Evolutionary conservation across 2,329 filamentous ascomycete genomes (phyloP).

Genomic region (Keithomyces neogunnii): DNA sequence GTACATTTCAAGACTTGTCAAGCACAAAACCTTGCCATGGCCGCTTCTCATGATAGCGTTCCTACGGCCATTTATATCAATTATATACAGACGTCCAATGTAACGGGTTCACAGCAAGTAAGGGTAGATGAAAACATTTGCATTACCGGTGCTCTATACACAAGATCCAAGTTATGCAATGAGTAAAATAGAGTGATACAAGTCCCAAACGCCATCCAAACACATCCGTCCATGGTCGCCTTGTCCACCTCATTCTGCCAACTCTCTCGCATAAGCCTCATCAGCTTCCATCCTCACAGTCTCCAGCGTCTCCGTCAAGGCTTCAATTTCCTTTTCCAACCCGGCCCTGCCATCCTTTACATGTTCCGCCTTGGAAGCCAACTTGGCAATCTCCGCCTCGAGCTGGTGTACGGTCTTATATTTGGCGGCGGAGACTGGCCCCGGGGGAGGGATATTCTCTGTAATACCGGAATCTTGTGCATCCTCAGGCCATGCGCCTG

Average conservation of each 20-base stretch:
- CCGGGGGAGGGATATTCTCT: conserved; percentile 9
- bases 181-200: no score
- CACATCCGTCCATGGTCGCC: neutral
- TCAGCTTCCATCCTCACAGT: conserved; percentile 35
- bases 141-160: no score
- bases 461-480: conserved; percentile 3
- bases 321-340: conserved; percentile 27
- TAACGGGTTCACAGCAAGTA: no score
- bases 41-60: no score
- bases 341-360: conserved; percentile 14
- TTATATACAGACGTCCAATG: no score
- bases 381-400: conserved; percentile 23
- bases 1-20: no score
- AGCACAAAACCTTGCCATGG: no score
- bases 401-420: conserved; percentile 27
- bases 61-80: no score
- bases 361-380: conserved; percentile 17
- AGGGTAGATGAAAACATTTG: no score
- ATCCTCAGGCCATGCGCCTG: conserved; percentile 28
- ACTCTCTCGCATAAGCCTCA: conserved; percentile 35
- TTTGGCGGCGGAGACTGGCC: conserved; percentile 22
- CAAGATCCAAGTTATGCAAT: no score
- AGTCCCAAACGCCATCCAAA: neutral
- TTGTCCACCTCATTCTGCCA: conserved; percentile 17
- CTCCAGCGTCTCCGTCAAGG: conserved; percentile 29